Percentiles rank a stretch among this genome's conserved stretches.
Evolutionary conservation across 371 early-diverging fungal genomes (phyloP).

Genomic region (Parasitella parasitica): DNA sequence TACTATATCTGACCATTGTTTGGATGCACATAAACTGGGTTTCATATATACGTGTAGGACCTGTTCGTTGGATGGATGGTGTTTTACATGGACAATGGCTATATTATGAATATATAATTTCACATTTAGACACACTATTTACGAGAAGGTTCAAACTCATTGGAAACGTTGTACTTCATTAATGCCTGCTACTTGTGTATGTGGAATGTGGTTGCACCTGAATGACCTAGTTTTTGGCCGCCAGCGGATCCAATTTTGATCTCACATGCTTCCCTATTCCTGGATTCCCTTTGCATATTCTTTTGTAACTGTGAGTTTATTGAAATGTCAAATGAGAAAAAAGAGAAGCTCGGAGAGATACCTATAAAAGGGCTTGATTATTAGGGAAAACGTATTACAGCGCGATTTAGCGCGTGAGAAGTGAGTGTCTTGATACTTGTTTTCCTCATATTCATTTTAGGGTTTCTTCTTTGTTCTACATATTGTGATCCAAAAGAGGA

Average conservation of each 20-base stretch:
- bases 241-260: neutral
- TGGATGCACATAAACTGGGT: neutral
- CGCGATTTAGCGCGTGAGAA: neutral
- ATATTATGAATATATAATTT: neutral
- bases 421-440: neutral
- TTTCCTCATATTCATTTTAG: neutral
- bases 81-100: too few relatives aligned
- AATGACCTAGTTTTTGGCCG: neutral
- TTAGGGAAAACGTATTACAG: conserved; percentile 3
- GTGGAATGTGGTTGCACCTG: neutral
- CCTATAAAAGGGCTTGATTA: neutral
- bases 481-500: neutral
- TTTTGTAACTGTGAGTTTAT: neutral
- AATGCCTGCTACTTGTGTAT: neutral
- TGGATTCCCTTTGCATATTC: neutral
- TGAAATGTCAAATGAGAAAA: neutral
- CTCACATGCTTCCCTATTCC: neutral
- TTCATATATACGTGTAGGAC: too few relatives aligned
- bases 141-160: neutral
- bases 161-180: neutral
- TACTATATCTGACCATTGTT: too few relatives aligned
- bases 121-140: neutral
- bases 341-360: neutral
- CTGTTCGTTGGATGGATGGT: too few relatives aligned
- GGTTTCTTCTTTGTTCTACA: neutral